phyloP scores from a whole-genome alignment of 2,329 filamentous ascomycete genomes.

The Aspergillus versicolor region DNA sequence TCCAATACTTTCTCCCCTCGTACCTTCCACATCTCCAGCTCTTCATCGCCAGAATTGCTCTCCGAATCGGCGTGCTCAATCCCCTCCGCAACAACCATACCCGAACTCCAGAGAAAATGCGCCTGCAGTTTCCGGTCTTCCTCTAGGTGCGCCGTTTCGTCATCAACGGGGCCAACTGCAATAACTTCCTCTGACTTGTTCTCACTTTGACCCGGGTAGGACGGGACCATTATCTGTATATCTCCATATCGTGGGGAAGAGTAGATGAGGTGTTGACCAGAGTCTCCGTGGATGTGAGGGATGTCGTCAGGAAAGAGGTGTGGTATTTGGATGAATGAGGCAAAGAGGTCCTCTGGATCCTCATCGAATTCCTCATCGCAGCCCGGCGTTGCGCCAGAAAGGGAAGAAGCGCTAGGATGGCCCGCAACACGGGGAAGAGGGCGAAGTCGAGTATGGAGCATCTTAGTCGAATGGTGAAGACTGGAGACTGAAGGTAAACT shows the following conservation, averaged over 20 bases:
- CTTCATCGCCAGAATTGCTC: conserved; percentile 9
- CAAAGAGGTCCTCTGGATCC: conserved; percentile 54
- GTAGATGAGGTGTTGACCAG: conserved; percentile 53
- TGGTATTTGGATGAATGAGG: conserved; percentile 52
- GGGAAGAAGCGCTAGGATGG: neutral
- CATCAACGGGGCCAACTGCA: conserved; percentile 13
- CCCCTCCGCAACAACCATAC: conserved; percentile 43
- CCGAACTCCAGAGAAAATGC: conserved; percentile 61
- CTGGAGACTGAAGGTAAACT: no score
- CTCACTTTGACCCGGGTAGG: conserved; percentile 41
- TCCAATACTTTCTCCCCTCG: conserved; percentile 55
- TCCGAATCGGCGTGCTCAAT: conserved; percentile 34
- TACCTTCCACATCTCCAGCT: conserved; percentile 41
- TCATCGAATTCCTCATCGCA: conserved; percentile 24
- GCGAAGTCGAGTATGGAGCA: conserved; percentile 33
- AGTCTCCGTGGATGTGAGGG: conserved; percentile 54
- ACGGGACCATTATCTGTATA: conserved; percentile 41
- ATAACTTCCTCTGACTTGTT: conserved; percentile 14
- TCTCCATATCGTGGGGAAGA: conserved; percentile 41
- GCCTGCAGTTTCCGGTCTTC: conserved; percentile 55
- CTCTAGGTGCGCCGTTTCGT: conserved; percentile 33
- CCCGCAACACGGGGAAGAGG: conserved; percentile 26
- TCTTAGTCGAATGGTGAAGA: conserved; percentile 4
- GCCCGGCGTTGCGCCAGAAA: conserved; percentile 6
- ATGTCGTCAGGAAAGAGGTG: conserved; percentile 58